Evolutionary conservation across 768 basidiomycete species (phyloP), one percentile per base, ranked within the genome.

Genomic region (Boletus barrowsii): DNA sequence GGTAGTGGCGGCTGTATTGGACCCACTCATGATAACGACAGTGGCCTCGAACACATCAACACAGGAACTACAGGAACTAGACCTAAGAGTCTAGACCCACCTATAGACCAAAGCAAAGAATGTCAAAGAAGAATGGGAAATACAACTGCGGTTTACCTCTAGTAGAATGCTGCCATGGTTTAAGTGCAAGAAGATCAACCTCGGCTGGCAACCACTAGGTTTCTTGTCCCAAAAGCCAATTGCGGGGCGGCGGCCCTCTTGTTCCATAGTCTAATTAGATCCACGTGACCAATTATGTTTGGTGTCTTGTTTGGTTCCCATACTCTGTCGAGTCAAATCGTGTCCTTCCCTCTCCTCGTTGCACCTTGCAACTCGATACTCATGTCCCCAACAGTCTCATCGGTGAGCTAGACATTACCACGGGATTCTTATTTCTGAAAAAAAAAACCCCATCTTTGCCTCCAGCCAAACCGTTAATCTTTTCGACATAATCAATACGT

Each of bases 61-160:
- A 56, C 49, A 49, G 53, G 56, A 49, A 45, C 42, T 6, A 41
- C 47, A 37, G 32, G 36, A 45, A 42, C 48, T 1, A 5, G n/a
- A 35, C 33, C 11, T 33, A n/a, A 29, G 30, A 47, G 47, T 46
- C 63, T 51, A 45, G 63, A 60, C 63, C 9, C 53, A 7, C 26
- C 49, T 36, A 26, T 18, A 30, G 2, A 43, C 26, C n/a, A 40
- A 17, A 20, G 53, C n/a, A 40, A 17, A 20, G 53, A 18, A 24
- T 8, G 22, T 10, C 20, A 30, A 32, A 9, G 9, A 26, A 49
- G 36, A 39, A 46, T 17, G 18, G 14, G 40, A 40, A 37, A 30
- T 30, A 10, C 17, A 32, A 51, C 32, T 40, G 26, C 26, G 6
- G n/a, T 17, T 10, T 20, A 11, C 17, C 17, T 45, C 37, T 39